Evolutionary conservation across 805 yeast genomes (phyloP).

Genomic region (Nakazawaea wyomingensis): DNA sequence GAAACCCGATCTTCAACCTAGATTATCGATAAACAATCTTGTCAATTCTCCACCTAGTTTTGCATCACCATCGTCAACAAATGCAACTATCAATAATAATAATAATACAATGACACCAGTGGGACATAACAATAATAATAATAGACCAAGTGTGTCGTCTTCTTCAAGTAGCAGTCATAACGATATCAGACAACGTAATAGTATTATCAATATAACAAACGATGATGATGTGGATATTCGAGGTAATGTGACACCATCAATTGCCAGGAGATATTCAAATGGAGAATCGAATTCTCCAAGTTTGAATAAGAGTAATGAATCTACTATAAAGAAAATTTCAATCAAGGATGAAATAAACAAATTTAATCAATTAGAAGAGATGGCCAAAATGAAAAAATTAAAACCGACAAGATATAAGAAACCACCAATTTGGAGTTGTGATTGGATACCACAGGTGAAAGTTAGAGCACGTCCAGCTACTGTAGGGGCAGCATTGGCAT

Average conservation of each 20-base stretch:
- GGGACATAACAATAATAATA: no score
- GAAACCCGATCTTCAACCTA: constrained; percentile 10
- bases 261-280: constrained; percentile 23
- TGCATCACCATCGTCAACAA: not conserved
- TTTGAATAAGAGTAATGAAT: not conserved
- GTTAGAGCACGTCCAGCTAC: not conserved
- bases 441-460: constrained; percentile 48
- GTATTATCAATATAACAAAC: constrained; percentile 35
- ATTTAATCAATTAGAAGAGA: constrained; percentile 7
- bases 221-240: constrained; percentile 39
- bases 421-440: constrained; percentile 84
- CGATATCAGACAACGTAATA: constrained; percentile 21
- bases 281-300: constrained; percentile 22
- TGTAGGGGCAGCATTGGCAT: no score
- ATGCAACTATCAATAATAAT: no score
- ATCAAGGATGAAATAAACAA: constrained; percentile 8
- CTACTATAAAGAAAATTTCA: not conserved
- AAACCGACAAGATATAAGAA: constrained; percentile 59
- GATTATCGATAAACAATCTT: constrained; percentile 12
- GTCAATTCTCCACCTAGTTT: constrained; percentile 8
- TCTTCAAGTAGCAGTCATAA: not conserved
- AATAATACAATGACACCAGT: no score
- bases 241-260: constrained; percentile 34
- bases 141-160: not conserved
- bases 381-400: constrained; percentile 4